phyloP scores from a whole-genome alignment of 768 basidiomycete genomes.

The Suillus luteus region DNA sequence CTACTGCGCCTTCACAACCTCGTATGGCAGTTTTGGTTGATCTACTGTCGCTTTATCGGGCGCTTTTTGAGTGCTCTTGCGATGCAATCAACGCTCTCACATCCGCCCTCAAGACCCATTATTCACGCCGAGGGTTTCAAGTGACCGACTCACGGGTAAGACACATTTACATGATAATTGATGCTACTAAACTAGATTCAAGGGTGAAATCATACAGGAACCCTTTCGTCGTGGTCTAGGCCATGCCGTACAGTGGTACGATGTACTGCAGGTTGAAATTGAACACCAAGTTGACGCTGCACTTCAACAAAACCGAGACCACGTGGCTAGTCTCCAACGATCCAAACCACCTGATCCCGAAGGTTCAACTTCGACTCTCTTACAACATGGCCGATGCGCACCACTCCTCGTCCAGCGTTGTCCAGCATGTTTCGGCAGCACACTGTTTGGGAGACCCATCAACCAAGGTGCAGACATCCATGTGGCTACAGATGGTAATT shows the following conservation, averaged over 20 bases:
- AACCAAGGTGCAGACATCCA: too few species aligned
- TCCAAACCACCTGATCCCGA: too few species aligned
- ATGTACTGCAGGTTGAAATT: slow-evolving; percentile 18
- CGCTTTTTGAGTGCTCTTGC: slow-evolving; percentile 39
- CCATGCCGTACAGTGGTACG: slow-evolving; percentile 34
- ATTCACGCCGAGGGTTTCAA: slow-evolving; percentile 18
- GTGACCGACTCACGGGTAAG: neutral
- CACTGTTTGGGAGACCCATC: too few species aligned
- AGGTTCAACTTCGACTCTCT: too few species aligned
- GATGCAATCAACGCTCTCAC: slow-evolving; percentile 25
- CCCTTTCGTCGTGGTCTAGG: slow-evolving; percentile 33
- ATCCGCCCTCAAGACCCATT: neutral
- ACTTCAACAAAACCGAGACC: slow-evolving; percentile 6
- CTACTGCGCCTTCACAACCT: slow-evolving; percentile 26
- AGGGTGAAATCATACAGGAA: slow-evolving; percentile 31
- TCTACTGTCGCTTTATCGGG: slow-evolving; percentile 35
- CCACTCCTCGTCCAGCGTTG: too few species aligned
- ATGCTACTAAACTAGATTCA: neutral
- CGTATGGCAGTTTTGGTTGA: slow-evolving; percentile 26
- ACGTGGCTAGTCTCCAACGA: neutral
- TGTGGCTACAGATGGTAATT: too few species aligned
- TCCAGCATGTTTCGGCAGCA: too few species aligned
- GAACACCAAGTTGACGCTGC: slow-evolving; percentile 9
- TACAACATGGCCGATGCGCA: too few species aligned
- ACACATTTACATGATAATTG: neutral